These are phyloP conservation scores for Adansonia gregorii DNA, from an alignment of 441 rosid species.

Conservation along the genomic window DNA sequence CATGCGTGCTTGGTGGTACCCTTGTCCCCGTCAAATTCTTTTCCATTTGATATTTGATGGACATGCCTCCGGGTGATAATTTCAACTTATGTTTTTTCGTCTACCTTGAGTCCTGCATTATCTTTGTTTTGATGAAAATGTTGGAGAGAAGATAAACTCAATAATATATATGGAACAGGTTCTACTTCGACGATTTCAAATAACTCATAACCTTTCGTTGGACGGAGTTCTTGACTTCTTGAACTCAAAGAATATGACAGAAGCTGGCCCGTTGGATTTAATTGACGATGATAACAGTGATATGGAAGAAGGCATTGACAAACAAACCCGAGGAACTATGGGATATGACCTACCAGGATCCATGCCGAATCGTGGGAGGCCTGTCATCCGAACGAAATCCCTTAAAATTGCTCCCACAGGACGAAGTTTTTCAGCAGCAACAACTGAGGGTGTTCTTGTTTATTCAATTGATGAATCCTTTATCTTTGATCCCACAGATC, in stretches of 20 bases:
- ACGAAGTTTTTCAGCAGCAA: slow-evolving; percentile 86
- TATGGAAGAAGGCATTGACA: slow-evolving; percentile 82
- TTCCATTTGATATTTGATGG: not conserved
- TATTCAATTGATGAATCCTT: slow-evolving; percentile 89
- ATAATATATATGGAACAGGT: slow-evolving; percentile 51
- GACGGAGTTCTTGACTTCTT: slow-evolving; percentile 95
- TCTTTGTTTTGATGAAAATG: not conserved
- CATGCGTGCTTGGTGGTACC: not conserved
- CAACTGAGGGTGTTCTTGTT: slow-evolving; percentile 93
- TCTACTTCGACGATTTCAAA: slow-evolving; percentile 80
- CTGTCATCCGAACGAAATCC: slow-evolving; percentile 74
- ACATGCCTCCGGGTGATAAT: not conserved
- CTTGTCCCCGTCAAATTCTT: too few relatives aligned
- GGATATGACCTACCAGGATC: slow-evolving; percentile 93
- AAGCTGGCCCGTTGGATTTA: slow-evolving; percentile 91
- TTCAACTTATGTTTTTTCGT: not conserved
- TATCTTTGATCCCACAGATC: slow-evolving; percentile 95
- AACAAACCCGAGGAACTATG: slow-evolving; percentile 70
- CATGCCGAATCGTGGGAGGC: slow-evolving; percentile 78
- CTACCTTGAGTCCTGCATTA: not conserved
- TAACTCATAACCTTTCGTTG: slow-evolving; percentile 79
- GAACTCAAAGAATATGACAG: slow-evolving; percentile 94
- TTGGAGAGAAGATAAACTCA: not conserved
- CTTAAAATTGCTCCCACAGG: slow-evolving; percentile 94
- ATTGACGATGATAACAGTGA: slow-evolving; percentile 86